These are phyloP conservation scores for Solanum habrochaites DNA, from an alignment of 257 asterid species.

Conservation along the genomic window DNA sequence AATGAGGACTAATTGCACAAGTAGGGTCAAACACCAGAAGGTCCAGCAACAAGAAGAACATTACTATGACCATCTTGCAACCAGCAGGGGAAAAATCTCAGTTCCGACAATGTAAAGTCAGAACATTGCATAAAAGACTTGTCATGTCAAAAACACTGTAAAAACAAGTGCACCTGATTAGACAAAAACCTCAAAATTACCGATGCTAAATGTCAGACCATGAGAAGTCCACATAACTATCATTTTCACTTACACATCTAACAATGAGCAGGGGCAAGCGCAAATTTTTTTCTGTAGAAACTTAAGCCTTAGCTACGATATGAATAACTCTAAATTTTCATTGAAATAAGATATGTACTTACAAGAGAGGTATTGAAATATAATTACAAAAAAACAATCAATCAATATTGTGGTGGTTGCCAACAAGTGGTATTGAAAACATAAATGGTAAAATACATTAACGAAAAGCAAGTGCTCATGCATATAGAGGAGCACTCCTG, in stretches of 20 bases:
- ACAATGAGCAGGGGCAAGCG: not conserved
- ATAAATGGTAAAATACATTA: too few relatives aligned
- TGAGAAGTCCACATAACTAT: not conserved
- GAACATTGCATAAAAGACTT: not conserved
- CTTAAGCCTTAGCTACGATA: too few relatives aligned
- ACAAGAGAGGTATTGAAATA: too few relatives aligned
- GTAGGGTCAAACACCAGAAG: slow-evolving; percentile 89
- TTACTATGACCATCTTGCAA: slow-evolving; percentile 37
- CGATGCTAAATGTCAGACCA: not conserved
- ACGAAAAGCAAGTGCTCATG: too few relatives aligned
- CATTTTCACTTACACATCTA: not conserved
- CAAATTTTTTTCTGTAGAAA: too few relatives aligned
- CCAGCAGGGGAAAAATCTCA: slow-evolving; percentile 2
- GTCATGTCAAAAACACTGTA: not conserved
- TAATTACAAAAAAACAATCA: too few relatives aligned
- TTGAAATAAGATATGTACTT: too few relatives aligned
- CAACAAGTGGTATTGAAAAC: too few relatives aligned
- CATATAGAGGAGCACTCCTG: too few relatives aligned
- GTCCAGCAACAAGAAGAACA: slow-evolving; percentile 75
- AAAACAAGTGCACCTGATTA: not conserved
- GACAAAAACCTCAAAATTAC: not conserved
- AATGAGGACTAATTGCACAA: slow-evolving; percentile 58
- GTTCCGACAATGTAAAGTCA: not conserved
- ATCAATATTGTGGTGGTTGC: too few relatives aligned
- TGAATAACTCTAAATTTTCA: too few relatives aligned